phyloP scores from a whole-genome alignment of 129 eudicot species.

The Flaveria robusta region DNA sequence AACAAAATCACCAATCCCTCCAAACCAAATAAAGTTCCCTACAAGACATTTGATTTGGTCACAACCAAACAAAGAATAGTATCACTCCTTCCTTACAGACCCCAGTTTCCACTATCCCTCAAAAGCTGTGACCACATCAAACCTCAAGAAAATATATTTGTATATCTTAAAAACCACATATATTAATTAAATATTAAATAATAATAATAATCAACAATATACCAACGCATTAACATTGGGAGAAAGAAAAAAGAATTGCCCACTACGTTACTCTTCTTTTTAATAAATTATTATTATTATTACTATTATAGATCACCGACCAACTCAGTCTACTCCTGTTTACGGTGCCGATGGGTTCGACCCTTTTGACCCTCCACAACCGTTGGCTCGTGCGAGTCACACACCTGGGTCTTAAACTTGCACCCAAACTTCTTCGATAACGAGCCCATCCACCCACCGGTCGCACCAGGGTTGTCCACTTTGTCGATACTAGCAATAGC shows the following conservation, averaged over 20 bases:
- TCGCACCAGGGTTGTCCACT: constrained; percentile 33
- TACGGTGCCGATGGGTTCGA: constrained; percentile 57
- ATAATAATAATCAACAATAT: background rate
- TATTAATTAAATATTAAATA: background rate
- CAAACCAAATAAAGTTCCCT: constrained; percentile 17
- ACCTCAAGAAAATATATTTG: background rate
- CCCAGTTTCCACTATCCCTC: constrained; percentile 46
- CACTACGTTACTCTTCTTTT: background rate
- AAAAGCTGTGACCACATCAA: constrained; percentile 45
- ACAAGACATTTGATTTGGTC: background rate
- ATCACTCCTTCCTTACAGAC: constrained; percentile 28
- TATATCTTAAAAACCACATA: constrained; percentile 1
- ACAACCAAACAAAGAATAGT: constrained; percentile 36
- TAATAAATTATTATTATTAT: background rate
- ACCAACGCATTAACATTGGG: background rate
- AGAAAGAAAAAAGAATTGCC: constrained; percentile 13
- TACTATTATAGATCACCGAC: background rate
- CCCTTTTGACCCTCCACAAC: constrained; percentile 58
- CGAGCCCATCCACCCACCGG: constrained; percentile 51
- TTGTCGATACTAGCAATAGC: constrained; percentile 72
- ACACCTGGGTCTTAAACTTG: constrained; percentile 91
- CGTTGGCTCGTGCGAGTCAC: constrained; percentile 80
- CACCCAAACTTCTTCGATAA: constrained; percentile 68
- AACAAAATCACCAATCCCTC: constrained; percentile 12
- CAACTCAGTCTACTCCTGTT: constrained; percentile 28